Conservation (phyloP, 1,284 basidiomycete species). For the Cryptococcus sp. region DNA sequence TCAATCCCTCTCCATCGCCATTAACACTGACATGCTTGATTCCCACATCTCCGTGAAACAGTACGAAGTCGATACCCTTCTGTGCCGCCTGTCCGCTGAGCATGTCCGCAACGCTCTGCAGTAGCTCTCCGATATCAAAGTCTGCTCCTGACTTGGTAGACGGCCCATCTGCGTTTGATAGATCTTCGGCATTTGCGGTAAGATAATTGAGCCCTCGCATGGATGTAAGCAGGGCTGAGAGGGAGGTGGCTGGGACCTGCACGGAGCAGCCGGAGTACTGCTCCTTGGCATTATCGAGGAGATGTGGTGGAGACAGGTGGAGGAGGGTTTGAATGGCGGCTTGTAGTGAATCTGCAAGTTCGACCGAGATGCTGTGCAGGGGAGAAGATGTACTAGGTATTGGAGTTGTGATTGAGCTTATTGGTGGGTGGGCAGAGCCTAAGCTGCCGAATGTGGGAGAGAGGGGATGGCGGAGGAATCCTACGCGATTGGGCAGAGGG, state of each 20-base stretch:
- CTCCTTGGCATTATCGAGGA: conserved; percentile 88
- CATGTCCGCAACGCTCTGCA: conserved; percentile 78
- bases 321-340: conserved; percentile 83
- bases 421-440: conserved; percentile 13
- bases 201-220: conserved; percentile 91
- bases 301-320: conserved; percentile 79
- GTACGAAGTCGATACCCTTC: conserved; percentile 77
- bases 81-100: conserved; percentile 81
- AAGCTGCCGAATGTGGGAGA: conserved; percentile 8
- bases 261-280: conserved; percentile 84
- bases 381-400: conserved; percentile 21
- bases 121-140: conserved; percentile 68
- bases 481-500: conserved; percentile 36
- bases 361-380: conserved; percentile 56
- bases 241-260: conserved; percentile 77
- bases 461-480: conserved; percentile 35
- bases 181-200: conserved; percentile 65
- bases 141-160: conserved; percentile 35
- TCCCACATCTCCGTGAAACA: conserved; percentile 82
- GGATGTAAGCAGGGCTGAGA: conserved; percentile 81
- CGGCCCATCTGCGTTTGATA: conserved; percentile 20
- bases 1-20: conserved; percentile 80
- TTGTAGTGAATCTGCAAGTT: conserved; percentile 84
- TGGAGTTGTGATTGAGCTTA: conserved; percentile 6
- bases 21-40: conserved; percentile 79